Conservation (phyloP, 352 stramenopile species). For the Phytophthora constricta region DNA sequence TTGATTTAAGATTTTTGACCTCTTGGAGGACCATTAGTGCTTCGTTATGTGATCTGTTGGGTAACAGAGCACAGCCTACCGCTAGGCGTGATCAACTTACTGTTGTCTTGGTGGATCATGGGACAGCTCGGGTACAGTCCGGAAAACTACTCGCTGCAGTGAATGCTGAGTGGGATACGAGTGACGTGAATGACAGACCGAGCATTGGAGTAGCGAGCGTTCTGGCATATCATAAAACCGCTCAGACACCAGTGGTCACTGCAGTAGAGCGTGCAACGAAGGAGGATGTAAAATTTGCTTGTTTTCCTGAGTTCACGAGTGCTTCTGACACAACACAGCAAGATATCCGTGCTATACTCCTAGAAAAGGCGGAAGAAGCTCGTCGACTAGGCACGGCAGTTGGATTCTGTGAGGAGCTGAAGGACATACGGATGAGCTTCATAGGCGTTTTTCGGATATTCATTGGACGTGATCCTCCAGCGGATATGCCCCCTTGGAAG, state of each 20-base stretch:
- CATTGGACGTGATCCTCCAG: slow-evolving; percentile 10
- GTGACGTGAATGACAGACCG: slow-evolving; percentile 2
- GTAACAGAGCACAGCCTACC: slow-evolving; percentile 3
- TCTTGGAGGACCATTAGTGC: slow-evolving; percentile 5
- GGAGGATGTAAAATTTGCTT: slow-evolving; percentile 9
- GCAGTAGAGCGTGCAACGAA: slow-evolving; percentile 3
- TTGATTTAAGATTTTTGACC: slow-evolving; percentile 14
- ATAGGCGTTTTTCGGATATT: slow-evolving; percentile 13
- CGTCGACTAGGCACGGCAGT: not conserved
- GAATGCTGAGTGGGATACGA: slow-evolving; percentile 13
- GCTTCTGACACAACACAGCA: not conserved
- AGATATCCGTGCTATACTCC: not conserved
- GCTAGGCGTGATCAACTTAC: not conserved
- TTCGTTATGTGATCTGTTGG: slow-evolving; percentile 16
- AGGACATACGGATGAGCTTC: not conserved
- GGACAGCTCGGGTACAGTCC: slow-evolving; percentile 1
- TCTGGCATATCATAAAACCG: not conserved
- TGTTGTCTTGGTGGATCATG: slow-evolving; percentile 16
- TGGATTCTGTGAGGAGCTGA: not conserved
- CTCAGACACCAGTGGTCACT: not conserved
- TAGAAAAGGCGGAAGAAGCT: slow-evolving; percentile 15
- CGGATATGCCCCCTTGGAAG: slow-evolving; percentile 23
- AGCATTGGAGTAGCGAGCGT: not conserved
- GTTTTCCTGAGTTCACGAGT: slow-evolving; percentile 1
- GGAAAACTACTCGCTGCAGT: slow-evolving; percentile 8